A percentile compares a stretch with the other conserved stretches of the same genome.
Evolutionary conservation across 2,329 filamentous ascomycete species (phyloP).

Genomic region (Acrodontium crateriforme): DNA sequence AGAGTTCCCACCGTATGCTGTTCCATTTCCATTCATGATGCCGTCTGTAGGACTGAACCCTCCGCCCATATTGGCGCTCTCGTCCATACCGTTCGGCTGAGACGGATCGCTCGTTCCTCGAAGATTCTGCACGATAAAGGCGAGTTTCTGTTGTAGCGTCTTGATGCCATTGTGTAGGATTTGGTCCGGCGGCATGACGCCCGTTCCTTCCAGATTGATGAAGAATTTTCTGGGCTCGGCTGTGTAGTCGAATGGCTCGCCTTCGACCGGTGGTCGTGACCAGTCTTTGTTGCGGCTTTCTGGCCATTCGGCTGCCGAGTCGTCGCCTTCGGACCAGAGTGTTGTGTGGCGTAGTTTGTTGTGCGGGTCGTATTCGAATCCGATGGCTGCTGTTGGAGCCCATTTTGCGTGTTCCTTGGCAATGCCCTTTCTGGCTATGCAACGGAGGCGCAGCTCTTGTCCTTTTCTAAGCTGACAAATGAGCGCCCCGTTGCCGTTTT

Average conservation of each 20-base stretch:
- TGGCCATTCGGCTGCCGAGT: conserved; percentile 26
- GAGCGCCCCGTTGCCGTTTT: conserved; percentile 65
- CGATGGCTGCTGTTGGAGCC: conserved; percentile 82
- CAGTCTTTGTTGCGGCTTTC: conserved; percentile 49
- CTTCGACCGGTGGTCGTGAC: conserved; percentile 67
- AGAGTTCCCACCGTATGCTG: conserved; percentile 50
- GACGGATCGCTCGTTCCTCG: conserved; percentile 39
- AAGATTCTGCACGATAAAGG: conserved; percentile 56
- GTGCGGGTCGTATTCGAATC: conserved; percentile 95
- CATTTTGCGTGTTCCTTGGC: conserved; percentile 98
- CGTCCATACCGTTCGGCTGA: conserved; percentile 40
- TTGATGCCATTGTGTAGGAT: conserved; percentile 83
- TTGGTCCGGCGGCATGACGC: conserved; percentile 74
- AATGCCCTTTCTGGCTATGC: conserved; percentile 95
- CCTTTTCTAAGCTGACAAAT: conserved; percentile 83
- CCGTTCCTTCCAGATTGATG: conserved; percentile 81
- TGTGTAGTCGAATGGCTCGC: conserved; percentile 82
- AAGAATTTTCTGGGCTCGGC: conserved; percentile 72
- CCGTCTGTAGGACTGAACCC: conserved; percentile 39
- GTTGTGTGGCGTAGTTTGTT: conserved; percentile 89
- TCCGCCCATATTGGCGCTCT: no score
- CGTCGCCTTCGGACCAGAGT: conserved; percentile 84
- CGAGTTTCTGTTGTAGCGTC: conserved; percentile 80
- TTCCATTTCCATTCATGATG: conserved; percentile 48
- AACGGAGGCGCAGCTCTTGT: conserved; percentile 80